Evolutionary conservation across 2,329 filamentous ascomycete species (phyloP), one percentile per base, ranked within the genome.

Genomic region (Orbilia ellipsospora): DNA sequence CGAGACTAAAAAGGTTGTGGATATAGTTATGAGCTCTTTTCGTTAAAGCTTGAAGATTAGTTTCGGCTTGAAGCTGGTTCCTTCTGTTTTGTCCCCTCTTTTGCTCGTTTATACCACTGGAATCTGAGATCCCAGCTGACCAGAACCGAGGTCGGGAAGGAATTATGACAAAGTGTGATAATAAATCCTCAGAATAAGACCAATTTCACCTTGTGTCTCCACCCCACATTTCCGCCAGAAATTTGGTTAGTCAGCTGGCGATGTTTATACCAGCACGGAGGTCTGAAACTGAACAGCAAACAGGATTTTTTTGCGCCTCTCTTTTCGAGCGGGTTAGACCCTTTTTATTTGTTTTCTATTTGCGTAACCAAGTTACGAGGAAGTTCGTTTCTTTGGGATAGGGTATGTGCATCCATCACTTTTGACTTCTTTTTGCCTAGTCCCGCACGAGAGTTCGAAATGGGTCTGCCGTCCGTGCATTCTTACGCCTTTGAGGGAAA

Each of bases 61-160:
- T 36, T 10, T 36, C 31, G 31, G 31, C 8, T 36, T 36, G 31
- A 36, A 36, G 31, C 5, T 36, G 31, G 31, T 36, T 36, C 31
- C 10, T 36, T 36, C 31, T 36, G 31, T 36, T 36, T 36, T 36
- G 31, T 36, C 31, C 31, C 31, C 31, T 36, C 31, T 36, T 36
- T 36, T 36, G 31, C 31, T 48, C 44, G 13, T 36, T 45, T 51
- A 70, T 70, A 51, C 62, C 18, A 55, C 55, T 51, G 51, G 16
- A 68, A 61, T 20, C 16, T 20, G n/a, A 69, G 50, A 57, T 61
- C 66, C 62, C 66, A 70, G 66, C 66, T 63, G 66, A 70, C 66
- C 64, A 50, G 45, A 7, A 36, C 31, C 31, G 31, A 36, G 31
- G 31, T 10, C 31, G 31, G 31, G 57, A 36, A 61, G 23, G 18